phyloP scores from a whole-genome alignment of 148 eudicot genomes.

The Spergularia marina region DNA sequence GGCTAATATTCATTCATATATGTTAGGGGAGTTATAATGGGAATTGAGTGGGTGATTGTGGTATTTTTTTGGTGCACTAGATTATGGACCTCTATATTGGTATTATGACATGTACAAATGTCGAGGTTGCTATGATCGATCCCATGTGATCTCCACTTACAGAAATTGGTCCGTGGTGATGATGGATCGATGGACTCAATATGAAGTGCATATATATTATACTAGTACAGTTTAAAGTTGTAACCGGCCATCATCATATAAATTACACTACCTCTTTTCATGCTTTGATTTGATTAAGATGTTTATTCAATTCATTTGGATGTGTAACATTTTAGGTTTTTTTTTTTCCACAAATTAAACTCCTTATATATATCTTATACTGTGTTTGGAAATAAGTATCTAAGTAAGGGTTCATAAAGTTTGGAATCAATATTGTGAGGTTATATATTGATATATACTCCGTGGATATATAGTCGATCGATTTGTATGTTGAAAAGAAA shows the following conservation, averaged over 20 bases:
- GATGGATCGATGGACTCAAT: slow-evolving; percentile 6
- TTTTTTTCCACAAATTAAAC: too few species aligned
- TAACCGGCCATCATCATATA: neutral
- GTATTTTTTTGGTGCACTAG: slow-evolving; percentile 8
- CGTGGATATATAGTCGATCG: too few species aligned
- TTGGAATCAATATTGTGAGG: too few species aligned
- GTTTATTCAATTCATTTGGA: too few species aligned
- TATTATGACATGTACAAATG: slow-evolving; percentile 14
- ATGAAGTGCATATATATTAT: too few species aligned
- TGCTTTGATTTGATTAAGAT: too few species aligned
- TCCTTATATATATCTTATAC: too few species aligned
- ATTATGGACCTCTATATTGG: neutral
- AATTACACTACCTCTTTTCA: neutral
- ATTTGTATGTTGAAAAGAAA: too few species aligned
- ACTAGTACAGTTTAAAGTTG: neutral
- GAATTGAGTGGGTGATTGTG: neutral
- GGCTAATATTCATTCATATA: neutral
- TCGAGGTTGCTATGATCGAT: neutral
- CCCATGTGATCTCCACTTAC: slow-evolving; percentile 31
- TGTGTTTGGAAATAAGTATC: too few species aligned
- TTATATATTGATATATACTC: too few species aligned
- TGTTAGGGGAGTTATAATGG: slow-evolving; percentile 4
- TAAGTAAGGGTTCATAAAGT: too few species aligned
- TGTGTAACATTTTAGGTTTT: too few species aligned
- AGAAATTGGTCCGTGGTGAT: neutral